Conservation (phyloP, 164 flowering plant species). For the Chloranthus sessilifolius region DNA sequence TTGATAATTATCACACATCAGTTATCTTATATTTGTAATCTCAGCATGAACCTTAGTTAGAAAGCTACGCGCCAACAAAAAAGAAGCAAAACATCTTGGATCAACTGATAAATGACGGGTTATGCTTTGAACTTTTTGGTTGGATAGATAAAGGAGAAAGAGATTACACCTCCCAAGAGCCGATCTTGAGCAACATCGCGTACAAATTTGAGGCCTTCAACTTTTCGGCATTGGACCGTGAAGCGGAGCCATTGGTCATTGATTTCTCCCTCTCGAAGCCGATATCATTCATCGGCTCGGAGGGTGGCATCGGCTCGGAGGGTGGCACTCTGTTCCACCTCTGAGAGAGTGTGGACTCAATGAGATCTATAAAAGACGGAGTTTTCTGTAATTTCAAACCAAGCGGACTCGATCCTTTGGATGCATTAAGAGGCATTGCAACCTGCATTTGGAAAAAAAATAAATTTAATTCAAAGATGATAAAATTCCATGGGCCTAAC, state of each 20-base stretch:
- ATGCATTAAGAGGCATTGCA: background rate
- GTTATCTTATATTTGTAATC: too few species aligned
- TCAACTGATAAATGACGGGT: too few species aligned
- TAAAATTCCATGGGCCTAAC: too few species aligned
- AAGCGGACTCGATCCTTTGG: constrained; percentile 10
- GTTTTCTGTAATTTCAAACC: constrained; percentile 17
- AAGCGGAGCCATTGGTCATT: background rate
- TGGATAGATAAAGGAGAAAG: background rate
- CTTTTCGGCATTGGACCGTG: constrained; percentile 22
- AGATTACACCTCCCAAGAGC: constrained; percentile 55
- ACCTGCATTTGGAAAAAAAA: background rate
- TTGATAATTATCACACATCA: too few species aligned
- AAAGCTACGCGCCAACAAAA: background rate
- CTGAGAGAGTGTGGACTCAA: constrained; percentile 13
- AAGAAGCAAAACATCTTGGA: too few species aligned
- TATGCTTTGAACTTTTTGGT: too few species aligned
- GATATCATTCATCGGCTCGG: background rate
- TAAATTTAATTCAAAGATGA: too few species aligned
- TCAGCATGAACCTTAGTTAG: too few species aligned
- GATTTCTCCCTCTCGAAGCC: background rate
- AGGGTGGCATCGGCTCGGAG: background rate
- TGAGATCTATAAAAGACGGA: constrained; percentile 16
- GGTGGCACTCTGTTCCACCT: background rate
- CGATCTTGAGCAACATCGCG: constrained; percentile 40
- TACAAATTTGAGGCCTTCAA: constrained; percentile 51